Base-by-base conservation (phyloP, 176 grass and related monocot genomes). In the Phoenix roebelenii region DNA sequence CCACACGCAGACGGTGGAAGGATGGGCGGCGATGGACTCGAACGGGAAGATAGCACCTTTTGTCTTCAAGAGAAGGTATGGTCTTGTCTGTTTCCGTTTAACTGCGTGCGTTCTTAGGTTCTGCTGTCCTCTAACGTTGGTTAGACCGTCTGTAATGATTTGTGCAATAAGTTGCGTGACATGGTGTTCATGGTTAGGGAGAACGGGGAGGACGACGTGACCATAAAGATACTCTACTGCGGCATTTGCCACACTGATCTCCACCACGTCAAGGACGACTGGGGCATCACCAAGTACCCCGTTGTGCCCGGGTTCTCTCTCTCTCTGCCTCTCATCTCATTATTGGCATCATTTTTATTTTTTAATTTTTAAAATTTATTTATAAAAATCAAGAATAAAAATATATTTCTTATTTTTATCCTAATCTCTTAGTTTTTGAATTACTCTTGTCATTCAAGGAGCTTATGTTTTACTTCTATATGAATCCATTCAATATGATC, bases 191-290 rank as follows among this genome's bases (percentile, higher is more conserved):
- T 52, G 23, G 30, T 9, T 2, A 65, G 89, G 71, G 89, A 76
- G 78, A 95, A 76, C 24, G 84, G 86, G 23, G 57, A 29, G 3
- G 90, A 95, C 50, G 90, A 95, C 53, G 90, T 95, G 51, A 76
- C 60, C 0, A 87, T 95, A 54, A 95, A 84, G 80, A 68, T 95
- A 48, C 57, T 76, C 2, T 89, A 78, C 69, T 95, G 85, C 72
- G 90, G 90, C 2, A 86, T 95, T 77, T 95, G 90, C 85, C 90
- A 89, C 77, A 89, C 83, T 0, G 90, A 95, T 77, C 71, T 95
- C 18, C 90, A 95, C 68, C 74, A 81, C 68, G 60, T 82, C 50
- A 65, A 68, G 1, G 86, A 95, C 58, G 83, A 95, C 63, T 95
- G 90, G 90, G 90, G 90, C 52, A 89, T 89, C 74, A 89, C 85